Conservation (phyloP, 2,329 filamentous ascomycete genomes). For the Pseudogymnoascus sp. region DNA sequence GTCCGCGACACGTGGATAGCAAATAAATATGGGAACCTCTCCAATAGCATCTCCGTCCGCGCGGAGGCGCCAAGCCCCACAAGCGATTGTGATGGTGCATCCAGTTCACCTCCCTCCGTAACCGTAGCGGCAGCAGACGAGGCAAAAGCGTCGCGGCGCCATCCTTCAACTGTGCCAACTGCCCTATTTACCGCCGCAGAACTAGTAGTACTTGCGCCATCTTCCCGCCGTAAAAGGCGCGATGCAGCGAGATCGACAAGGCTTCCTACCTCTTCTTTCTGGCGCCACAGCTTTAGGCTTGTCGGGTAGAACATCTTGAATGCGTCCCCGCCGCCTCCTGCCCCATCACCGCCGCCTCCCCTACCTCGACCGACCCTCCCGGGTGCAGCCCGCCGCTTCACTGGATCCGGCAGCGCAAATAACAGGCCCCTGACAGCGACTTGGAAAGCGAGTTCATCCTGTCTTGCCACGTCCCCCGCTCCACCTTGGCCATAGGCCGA, state of each 20-base stretch:
- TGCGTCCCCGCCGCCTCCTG: slow-evolving; percentile 44
- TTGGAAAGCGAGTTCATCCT: slow-evolving; percentile 92
- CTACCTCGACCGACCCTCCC: slow-evolving; percentile 31
- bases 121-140: slow-evolving; percentile 3
- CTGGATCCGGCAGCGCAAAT: slow-evolving; percentile 77
- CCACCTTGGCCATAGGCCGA: slow-evolving; percentile 54
- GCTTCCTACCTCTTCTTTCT: slow-evolving; percentile 72
- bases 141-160: slow-evolving; percentile 17
- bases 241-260: slow-evolving; percentile 63
- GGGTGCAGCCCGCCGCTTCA: slow-evolving; percentile 54
- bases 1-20: slow-evolving; percentile 46
- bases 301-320: slow-evolving; percentile 91
- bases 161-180: slow-evolving; percentile 26
- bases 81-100: slow-evolving; percentile 31
- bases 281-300: slow-evolving; percentile 74
- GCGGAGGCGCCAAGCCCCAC: slow-evolving; percentile 55
- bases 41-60: slow-evolving; percentile 67
- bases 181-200: slow-evolving; percentile 42
- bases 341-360: slow-evolving; percentile 23
- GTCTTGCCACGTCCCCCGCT: slow-evolving; percentile 67
- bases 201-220: slow-evolving; percentile 30
- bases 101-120: slow-evolving; percentile 18
- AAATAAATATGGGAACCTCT: slow-evolving; percentile 75
- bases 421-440: slow-evolving; percentile 79
- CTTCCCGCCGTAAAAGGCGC: slow-evolving; percentile 47